Conservation (phyloP, 179 eudicot genomes). For the Vitellaria paradoxa region DNA sequence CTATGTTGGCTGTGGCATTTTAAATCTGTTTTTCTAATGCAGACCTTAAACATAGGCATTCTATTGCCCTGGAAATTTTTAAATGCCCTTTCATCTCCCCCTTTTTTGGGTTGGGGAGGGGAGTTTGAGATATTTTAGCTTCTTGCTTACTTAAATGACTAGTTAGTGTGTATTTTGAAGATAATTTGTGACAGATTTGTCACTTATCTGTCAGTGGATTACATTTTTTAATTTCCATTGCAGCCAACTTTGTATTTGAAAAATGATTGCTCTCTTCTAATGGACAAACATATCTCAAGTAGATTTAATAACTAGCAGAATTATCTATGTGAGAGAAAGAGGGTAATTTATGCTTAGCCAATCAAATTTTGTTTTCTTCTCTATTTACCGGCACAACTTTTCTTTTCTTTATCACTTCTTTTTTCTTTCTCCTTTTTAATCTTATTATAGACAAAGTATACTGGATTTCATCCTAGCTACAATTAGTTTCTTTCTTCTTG, state of each 20-base stretch:
- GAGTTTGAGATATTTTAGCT: background rate
- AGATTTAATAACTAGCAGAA: background rate
- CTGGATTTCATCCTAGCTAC: background rate
- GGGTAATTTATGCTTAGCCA: background rate
- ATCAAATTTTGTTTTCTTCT: background rate
- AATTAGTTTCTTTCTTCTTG: constrained; percentile 29
- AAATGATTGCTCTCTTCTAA: background rate
- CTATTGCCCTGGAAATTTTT: background rate
- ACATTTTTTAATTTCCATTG: background rate
- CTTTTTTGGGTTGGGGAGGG: background rate
- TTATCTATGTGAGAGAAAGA: background rate
- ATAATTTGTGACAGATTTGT: background rate
- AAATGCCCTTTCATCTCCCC: too few relatives aligned
- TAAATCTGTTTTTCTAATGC: background rate
- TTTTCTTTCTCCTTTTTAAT: background rate
- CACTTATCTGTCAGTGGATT: too few relatives aligned
- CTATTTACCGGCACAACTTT: background rate
- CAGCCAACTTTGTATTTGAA: background rate
- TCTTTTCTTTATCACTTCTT: background rate
- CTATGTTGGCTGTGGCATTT: background rate
- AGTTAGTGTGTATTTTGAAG: background rate
- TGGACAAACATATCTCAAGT: background rate
- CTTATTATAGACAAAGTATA: background rate
- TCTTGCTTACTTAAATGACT: background rate
- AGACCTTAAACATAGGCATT: background rate